Percentiles rank a stretch among this genome's conserved stretches.
phyloP scores from a whole-genome alignment of 1,284 basidiomycete species.

The Puccinia novopanici region DNA sequence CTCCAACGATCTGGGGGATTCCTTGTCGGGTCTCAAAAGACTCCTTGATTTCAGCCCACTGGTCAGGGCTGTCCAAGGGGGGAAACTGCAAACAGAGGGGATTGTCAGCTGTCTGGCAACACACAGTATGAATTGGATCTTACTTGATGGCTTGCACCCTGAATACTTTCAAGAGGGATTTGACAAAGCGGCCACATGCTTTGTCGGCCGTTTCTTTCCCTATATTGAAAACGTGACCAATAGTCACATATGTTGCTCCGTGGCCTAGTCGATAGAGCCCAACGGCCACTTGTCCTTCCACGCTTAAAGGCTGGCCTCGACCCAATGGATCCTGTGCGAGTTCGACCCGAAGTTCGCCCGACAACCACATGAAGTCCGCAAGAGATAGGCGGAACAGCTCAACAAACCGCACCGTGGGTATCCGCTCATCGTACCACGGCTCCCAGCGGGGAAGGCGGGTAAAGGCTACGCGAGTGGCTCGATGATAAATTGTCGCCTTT shows the following conservation, averaged over 20 bases:
- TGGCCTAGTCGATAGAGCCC: background rate
- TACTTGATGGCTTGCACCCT: background rate
- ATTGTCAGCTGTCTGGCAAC: background rate
- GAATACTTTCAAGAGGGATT: background rate
- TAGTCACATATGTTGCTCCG: background rate
- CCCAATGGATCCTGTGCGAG: background rate
- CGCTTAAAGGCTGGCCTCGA: background rate
- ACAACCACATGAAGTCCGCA: background rate
- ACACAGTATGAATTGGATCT: background rate
- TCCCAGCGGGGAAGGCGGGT: too few species aligned
- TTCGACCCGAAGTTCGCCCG: background rate
- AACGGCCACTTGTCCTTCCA: background rate
- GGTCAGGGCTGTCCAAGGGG: background rate
- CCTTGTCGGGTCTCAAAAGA: background rate
- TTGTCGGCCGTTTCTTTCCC: constrained; percentile 17
- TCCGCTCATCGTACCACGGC: too few species aligned
- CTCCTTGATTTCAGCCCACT: background rate
- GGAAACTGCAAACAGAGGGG: background rate
- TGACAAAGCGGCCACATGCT: background rate
- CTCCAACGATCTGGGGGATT: background rate
- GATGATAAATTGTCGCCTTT: too few species aligned
- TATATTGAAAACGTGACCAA: constrained; percentile 22
- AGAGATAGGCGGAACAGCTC: too few species aligned
- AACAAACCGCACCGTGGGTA: too few species aligned
- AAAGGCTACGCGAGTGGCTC: too few species aligned